Base-by-base conservation (phyloP, 345 rosid genomes). In the Cochlearia excelsa region DNA sequence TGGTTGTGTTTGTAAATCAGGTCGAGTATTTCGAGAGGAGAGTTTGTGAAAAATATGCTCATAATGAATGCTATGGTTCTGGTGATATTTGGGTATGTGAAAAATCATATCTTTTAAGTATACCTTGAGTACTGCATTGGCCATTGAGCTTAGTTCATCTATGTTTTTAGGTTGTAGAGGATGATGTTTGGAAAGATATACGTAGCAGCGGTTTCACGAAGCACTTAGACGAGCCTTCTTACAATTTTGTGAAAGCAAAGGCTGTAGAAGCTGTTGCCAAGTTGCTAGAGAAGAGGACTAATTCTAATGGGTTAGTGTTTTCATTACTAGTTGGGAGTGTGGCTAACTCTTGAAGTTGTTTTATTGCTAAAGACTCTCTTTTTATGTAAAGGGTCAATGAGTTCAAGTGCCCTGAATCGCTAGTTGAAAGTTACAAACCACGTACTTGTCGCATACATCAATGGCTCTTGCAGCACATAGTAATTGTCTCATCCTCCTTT, bases 81-180 rank as follows among this genome's bases (percentile, higher is more conserved):
- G 93, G 88, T 26, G 51, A 45, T 45, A 67, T 74, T 55, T 92
- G 98, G 98, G 98, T 92, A 30, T 60, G 81, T 60, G 82, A 16
- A 16, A 16, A 16, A 45, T 30, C 57, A 30, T 34, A 6, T 7
- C 59, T 49, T 47, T 33, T 33, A 33, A 2, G 35, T 33, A 33
- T 33, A 3, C 35, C 3, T 33, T 54, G 57, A 47, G 61, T 23
- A 6, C 33, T 46, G 2, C 3, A 6, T 0, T 46, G 40, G 23
- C 23, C 23, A 16, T 16, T 16, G 23, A 16, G 23, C 23, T 16
- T 16, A 16, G 23, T 8, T 6, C 40, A 41, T 45, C 9, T 8
- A 51, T 43, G 23, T 26, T 63, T 65, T 59, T 76, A 91, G 98
- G 78, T 78, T 61, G 76, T 6, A 26, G 95, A 82, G 64, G 74